A percentile compares a stretch with the other conserved stretches of the same genome.
Evolutionary conservation across 2,329 filamentous ascomycete genomes (phyloP).

Genomic region (Botrytis paeoniae): DNA sequence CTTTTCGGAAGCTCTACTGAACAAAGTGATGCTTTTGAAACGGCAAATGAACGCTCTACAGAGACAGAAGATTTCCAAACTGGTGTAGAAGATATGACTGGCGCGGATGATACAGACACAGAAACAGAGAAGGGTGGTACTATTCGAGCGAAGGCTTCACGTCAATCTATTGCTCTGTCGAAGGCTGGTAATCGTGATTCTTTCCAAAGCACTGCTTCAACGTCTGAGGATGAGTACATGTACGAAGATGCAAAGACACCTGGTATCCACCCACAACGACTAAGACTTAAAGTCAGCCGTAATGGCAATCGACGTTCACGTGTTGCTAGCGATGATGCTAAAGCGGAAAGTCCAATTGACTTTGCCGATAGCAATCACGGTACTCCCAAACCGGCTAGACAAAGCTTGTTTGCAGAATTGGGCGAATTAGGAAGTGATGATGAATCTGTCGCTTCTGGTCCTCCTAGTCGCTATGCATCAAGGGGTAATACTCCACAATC

Average conservation of each 20-base stretch:
- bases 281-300: conserved; percentile 69
- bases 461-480: conserved; percentile 51
- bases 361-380: conserved; percentile 49
- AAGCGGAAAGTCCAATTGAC: conserved; percentile 57
- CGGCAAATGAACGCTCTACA: conserved; percentile 75
- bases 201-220: conserved; percentile 84
- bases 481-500: conserved; percentile 46
- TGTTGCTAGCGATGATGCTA: conserved; percentile 57
- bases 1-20: conserved; percentile 82
- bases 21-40: conserved; percentile 65
- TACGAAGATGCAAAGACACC: conserved; percentile 63
- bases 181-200: conserved; percentile 60
- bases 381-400: conserved; percentile 53
- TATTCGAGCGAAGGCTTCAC: conserved; percentile 40
- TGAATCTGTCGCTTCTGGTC: conserved; percentile 51
- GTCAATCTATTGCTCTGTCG: conserved; percentile 41
- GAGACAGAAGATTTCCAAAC: conserved; percentile 96
- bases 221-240: conserved; percentile 73
- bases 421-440: conserved; percentile 72
- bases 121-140: conserved; percentile 67
- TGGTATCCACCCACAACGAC: conserved; percentile 62
- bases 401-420: conserved; percentile 89
- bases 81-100: conserved; percentile 76
- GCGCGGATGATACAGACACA: conserved; percentile 66
- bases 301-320: conserved; percentile 59